Evolutionary conservation across 176 grass and related monocot genomes (phyloP).

Genomic region (Oropetium thomaeum): DNA sequence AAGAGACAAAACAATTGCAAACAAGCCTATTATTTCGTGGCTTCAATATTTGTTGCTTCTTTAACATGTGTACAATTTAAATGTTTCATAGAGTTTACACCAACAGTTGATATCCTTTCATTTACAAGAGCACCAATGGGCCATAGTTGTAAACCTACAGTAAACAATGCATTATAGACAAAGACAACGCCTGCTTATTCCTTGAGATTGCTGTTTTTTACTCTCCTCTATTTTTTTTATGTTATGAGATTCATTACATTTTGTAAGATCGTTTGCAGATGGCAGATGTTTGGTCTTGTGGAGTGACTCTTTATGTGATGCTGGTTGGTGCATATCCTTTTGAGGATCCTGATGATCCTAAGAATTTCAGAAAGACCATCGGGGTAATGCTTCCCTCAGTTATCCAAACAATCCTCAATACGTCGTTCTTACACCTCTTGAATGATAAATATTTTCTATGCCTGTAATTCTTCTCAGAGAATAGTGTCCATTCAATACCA

Average conservation of each 20-base stretch:
- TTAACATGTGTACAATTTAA: neutral
- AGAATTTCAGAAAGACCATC: slow-evolving; percentile 75
- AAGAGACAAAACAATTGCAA: neutral
- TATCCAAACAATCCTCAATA: neutral
- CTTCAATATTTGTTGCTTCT: neutral
- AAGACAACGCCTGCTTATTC: neutral
- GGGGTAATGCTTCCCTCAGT: slow-evolving; percentile 35
- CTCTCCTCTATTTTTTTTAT: neutral
- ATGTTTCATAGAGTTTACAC: slow-evolving; percentile 9
- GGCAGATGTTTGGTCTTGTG: slow-evolving; percentile 81
- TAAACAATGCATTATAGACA: neutral
- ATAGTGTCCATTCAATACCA: slow-evolving; percentile 75
- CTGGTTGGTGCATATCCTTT: slow-evolving; percentile 79
- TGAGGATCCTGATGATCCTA: slow-evolving; percentile 71
- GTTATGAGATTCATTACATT: neutral
- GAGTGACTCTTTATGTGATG: slow-evolving; percentile 81
- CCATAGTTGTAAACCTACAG: neutral
- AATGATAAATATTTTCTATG: neutral
- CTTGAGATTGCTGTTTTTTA: slow-evolving; percentile 22
- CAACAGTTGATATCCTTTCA: neutral
- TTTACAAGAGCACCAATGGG: neutral
- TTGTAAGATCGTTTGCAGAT: slow-evolving; percentile 38
- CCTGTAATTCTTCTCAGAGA: slow-evolving; percentile 41
- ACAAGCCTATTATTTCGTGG: neutral
- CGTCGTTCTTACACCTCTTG: neutral